Base-by-base conservation (phyloP, 495 filamentous ascomycete species). In the Xylaria flabelliformis region DNA sequence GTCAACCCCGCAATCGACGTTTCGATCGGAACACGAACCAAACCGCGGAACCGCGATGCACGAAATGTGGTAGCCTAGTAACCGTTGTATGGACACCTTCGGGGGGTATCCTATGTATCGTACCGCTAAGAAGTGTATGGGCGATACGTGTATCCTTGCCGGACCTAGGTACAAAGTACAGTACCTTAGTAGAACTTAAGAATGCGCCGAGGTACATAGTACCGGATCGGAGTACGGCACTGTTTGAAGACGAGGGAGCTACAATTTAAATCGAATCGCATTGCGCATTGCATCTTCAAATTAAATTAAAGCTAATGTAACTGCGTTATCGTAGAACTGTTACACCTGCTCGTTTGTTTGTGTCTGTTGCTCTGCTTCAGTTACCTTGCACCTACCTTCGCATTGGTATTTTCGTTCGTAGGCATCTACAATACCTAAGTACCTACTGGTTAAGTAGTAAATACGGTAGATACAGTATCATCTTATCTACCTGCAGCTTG, bases 1-100 rank as follows among this genome's bases (percentile, higher is more conserved):
- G 61, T 64, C 61, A 64, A 64, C 39, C 61, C 36, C 10, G 39
- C 39, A 44, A 61, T 19, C 10, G 34, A 21, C 17, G 4, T 34
- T 61, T 32, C 26, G 19, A 39, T 39, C 32, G 32, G 32, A 39
- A 39, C 58, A 34, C 32, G 58, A 61, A 44, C 19, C 59, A n/a
- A 44, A 44, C 61, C 10, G 17, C 39, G 59, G 9, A 61, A 39
- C 32, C 58, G 34, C 58, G 17, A 46, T 44, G 61, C 36, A 63
- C 59, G 15, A 63, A 62, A 62, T 63, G 9, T 44, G 59, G 59
- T 64, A 64, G 39, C 61, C 61, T 64, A 44, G 39, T 42, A 13
- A 2, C 39, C 39, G 39, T 12, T 42, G 39, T 42, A 42, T 7
- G 50, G 58, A 26, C 21, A n/a, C n/a, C n/a, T n/a, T n/a, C n/a